Base-by-base conservation (phyloP, 805 yeast species). In the Ogataea glucozyma region DNA sequence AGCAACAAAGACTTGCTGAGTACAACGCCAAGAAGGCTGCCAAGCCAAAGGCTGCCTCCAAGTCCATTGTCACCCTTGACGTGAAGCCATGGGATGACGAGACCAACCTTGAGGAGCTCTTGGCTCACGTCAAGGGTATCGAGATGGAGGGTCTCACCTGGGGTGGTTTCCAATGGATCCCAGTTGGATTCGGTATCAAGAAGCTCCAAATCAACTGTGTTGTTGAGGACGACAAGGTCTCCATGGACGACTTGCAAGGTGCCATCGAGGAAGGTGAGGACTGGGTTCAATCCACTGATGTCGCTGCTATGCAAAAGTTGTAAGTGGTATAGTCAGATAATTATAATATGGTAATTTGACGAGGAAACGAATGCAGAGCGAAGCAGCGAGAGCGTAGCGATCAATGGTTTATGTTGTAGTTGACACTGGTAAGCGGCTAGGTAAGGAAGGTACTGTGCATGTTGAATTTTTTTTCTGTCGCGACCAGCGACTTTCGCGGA, bases 41-140 rank as follows among this genome's bases (percentile, higher is more conserved):
- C 60, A 95, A 95, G 69, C 88, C 98, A 64, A 89, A 89, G 82
- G 89, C 98, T 65, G 97, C 96, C 73, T 97, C 99, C 67, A 93
- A 93, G 81, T 88, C 97, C 51, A 76, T 89, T 59, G 96, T 93
- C 66, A 91, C 99, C 65, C 67, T 93, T 63, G 99, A 93, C 63
- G 95, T 93, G 62, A 93, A 93, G 84, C 98, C 97, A 76, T 93
- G 99, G 99, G 99, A 93, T 74, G 99, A 93, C 67, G 98, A 93
- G 81, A 93, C 99, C 61, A 84, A 91, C 69, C 79, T 93, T 69
- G 95, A 93, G 52, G 84, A 83, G 72, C 68, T 93, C 75, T 72
- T 88, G 60, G 90, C 85, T 52, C 80, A 81, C 73, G 97, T 89
- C 66, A 90, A 88, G 81, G 66, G 78, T 60, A 72, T 91, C 61